Evolutionary conservation across 805 yeast species (phyloP).

Genomic region (Saturnispora ahearnii): DNA sequence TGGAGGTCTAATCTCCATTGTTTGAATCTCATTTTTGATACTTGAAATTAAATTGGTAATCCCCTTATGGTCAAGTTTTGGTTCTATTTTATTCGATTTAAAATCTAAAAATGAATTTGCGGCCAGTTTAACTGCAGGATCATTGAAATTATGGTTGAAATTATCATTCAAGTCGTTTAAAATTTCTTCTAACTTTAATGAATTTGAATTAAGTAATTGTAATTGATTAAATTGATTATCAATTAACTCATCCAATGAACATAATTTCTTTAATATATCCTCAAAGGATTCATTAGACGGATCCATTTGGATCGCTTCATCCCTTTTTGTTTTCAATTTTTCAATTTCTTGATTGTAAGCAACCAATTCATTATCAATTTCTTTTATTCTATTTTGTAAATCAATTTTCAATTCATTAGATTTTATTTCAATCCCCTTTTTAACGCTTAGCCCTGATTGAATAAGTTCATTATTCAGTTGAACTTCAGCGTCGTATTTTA

Average conservation of each 20-base stretch:
- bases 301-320: not conserved
- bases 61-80: not conserved
- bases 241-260: slow-evolving; percentile 13
- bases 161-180: slow-evolving; percentile 40
- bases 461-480: slow-evolving; percentile 17
- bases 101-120: slow-evolving; percentile 47
- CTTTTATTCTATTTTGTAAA: slow-evolving; percentile 14
- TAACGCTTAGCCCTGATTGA: slow-evolving; percentile 29
- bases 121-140: slow-evolving; percentile 72
- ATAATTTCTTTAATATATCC: slow-evolving; percentile 5
- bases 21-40: not conserved
- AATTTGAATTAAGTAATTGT: not conserved
- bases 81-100: slow-evolving; percentile 10
- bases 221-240: slow-evolving; percentile 5
- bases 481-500: slow-evolving; percentile 24
- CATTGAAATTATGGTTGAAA: slow-evolving; percentile 82
- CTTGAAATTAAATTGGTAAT: not conserved
- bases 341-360: slow-evolving; percentile 20
- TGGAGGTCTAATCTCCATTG: not conserved
- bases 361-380: not conserved
- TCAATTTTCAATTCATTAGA: slow-evolving; percentile 20
- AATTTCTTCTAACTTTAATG: slow-evolving; percentile 34
- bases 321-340: slow-evolving; percentile 10
- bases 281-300: not conserved
- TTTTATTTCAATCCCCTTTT: slow-evolving; percentile 23